These are phyloP conservation scores for Microsporum audouinii DNA, from an alignment of 2,329 filamentous ascomycete genomes.

Conservation along the genomic window DNA sequence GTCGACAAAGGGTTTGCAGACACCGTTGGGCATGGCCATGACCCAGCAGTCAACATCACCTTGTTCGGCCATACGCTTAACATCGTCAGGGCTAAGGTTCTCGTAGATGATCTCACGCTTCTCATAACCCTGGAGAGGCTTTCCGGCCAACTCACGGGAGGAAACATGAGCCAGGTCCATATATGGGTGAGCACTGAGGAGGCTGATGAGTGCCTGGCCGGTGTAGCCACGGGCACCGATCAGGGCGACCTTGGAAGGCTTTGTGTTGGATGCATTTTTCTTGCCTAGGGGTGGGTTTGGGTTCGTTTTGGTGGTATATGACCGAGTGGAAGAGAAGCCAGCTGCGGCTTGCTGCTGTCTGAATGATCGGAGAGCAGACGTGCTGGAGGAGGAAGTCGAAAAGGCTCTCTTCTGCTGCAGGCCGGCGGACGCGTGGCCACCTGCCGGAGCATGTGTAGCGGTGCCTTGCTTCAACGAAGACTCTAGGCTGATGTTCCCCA, in stretches of 20 bases:
- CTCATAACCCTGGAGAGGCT: conserved; percentile 76
- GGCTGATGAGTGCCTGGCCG: conserved; percentile 75
- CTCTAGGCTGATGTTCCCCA: conserved; percentile 80
- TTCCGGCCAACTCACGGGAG: conserved; percentile 79
- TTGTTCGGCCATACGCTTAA: conserved; percentile 69
- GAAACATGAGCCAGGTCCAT: conserved; percentile 88
- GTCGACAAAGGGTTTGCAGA: conserved; percentile 88
- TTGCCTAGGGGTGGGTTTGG: conserved; percentile 81
- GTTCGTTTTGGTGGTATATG: conserved; percentile 32
- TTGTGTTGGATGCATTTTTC: conserved; percentile 74
- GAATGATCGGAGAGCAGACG: conserved; percentile 29
- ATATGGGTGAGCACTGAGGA: conserved; percentile 77
- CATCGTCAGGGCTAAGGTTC: conserved; percentile 76
- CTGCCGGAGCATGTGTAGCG: conserved; percentile 40
- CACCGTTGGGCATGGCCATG: conserved; percentile 90
- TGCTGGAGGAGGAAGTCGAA: conserved; percentile 42
- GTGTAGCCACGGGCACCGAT: conserved; percentile 93
- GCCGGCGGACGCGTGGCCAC: conserved; percentile 39
- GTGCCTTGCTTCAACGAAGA: conserved; percentile 57
- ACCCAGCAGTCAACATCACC: conserved; percentile 92
- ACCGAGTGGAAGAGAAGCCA: conserved; percentile 25
- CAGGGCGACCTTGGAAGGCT: conserved; percentile 67
- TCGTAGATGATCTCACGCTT: conserved; percentile 91
- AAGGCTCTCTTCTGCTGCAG: conserved; percentile 55
- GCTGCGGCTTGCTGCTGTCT: conserved; percentile 15